Percentiles rank a stretch among this genome's conserved stretches.
Evolutionary conservation across 202 grass and related monocot species (phyloP).

Genomic region (Musa balbisiana): DNA sequence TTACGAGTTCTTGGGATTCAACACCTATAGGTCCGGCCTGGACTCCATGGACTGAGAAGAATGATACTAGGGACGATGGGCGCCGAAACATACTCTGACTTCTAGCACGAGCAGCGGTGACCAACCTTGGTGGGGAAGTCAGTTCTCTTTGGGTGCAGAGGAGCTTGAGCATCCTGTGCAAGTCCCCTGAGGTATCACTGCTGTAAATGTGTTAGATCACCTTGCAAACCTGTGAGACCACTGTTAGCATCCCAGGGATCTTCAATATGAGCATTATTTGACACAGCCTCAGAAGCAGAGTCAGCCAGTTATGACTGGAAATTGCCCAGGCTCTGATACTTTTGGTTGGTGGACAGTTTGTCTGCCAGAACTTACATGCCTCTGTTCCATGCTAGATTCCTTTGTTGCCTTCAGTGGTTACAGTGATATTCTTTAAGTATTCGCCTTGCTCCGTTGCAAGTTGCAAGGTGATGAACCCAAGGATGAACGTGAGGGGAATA

Average conservation of each 20-base stretch:
- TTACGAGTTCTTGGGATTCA: slow-evolving; percentile 9
- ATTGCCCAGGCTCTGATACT: slow-evolving; percentile 14
- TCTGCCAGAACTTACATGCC: neutral
- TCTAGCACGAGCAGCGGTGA: slow-evolving; percentile 33
- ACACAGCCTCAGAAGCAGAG: neutral
- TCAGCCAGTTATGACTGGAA: neutral
- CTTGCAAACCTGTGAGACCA: slow-evolving; percentile 27
- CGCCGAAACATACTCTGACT: slow-evolving; percentile 28
- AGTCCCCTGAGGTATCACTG: slow-evolving; percentile 73
- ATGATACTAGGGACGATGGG: slow-evolving; percentile 6
- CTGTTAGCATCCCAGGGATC: neutral
- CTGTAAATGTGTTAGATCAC: slow-evolving; percentile 60
- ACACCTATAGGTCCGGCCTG: neutral
- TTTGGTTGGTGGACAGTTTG: slow-evolving; percentile 2
- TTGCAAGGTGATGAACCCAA: neutral
- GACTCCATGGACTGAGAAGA: slow-evolving; percentile 2
- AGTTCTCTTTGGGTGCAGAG: slow-evolving; percentile 45
- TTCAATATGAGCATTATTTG: neutral
- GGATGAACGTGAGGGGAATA: neutral
- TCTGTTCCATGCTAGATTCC: neutral
- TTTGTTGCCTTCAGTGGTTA: neutral
- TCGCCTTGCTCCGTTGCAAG: neutral
- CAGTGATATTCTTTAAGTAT: neutral
- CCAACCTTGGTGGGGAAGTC: slow-evolving; percentile 44
- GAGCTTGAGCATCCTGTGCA: slow-evolving; percentile 43